phyloP scores from a whole-genome alignment of 2,329 filamentous ascomycete species.

The Rachicladosporium sp. region DNA sequence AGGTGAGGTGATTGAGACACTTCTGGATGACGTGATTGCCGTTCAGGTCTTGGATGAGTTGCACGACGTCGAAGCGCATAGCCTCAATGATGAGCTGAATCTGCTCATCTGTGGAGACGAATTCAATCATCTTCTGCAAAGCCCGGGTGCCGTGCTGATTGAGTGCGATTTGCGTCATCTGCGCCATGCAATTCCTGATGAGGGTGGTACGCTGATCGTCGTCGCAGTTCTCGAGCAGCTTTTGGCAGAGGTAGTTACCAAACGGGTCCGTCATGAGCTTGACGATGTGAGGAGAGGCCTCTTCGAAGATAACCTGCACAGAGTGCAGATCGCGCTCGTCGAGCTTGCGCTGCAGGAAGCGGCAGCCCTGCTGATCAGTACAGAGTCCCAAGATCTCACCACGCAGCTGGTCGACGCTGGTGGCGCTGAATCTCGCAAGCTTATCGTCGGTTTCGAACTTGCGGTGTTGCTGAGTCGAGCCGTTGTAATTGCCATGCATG shows the following conservation, averaged over 20 bases:
- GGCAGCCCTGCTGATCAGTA: constrained; percentile 96
- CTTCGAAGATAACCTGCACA: constrained; percentile 83
- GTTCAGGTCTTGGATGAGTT: constrained; percentile 92
- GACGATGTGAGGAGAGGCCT: constrained; percentile 86
- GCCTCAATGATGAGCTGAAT: constrained; percentile 79
- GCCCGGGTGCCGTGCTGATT: constrained; percentile 96
- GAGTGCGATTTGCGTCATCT: constrained; percentile 84
- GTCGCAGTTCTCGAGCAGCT: constrained; percentile 88
- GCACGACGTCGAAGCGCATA: constrained; percentile 71
- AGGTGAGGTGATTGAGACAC: constrained; percentile 84
- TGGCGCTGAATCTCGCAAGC: constrained; percentile 51
- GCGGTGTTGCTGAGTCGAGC: constrained; percentile 63
- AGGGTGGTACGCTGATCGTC: constrained; percentile 88
- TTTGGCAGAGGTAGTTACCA: constrained; percentile 98
- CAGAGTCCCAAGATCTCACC: constrained; percentile 82
- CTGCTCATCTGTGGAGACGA: constrained; percentile 74
- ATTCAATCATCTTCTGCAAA: constrained; percentile 99
- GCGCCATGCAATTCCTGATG: constrained; percentile 75
- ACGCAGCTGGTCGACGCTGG: constrained; percentile 65
- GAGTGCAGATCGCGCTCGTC: constrained; percentile 77
- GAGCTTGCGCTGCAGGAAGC: constrained; percentile 92
- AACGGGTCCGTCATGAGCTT: constrained; percentile 99
- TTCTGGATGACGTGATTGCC: constrained; percentile 99
- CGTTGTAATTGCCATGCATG: constrained; percentile 29
- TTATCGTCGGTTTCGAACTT: constrained; percentile 1